Evolutionary conservation across 345 rosid species (phyloP).

Genomic region (Anacardium occidentale): DNA sequence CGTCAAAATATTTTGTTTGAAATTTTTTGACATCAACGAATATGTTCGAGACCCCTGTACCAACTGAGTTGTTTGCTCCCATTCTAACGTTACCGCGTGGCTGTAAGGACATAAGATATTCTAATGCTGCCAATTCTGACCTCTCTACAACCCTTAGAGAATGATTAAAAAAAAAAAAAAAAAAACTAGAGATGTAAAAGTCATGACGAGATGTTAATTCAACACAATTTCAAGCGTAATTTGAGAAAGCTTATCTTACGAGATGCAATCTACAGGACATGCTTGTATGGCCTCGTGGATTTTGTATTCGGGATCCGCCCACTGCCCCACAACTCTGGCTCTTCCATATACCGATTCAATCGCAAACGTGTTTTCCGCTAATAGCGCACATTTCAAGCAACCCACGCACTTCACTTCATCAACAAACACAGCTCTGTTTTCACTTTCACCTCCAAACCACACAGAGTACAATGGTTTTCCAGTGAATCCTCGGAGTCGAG

Average conservation of each 20-base stretch:
- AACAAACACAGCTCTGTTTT: conserved; percentile 77
- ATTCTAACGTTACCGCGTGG: conserved; percentile 85
- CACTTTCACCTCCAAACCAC: conserved; percentile 78
- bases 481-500: conserved; percentile 67
- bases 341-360: conserved; percentile 73
- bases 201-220: no score
- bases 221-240: no score
- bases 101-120: conserved; percentile 87
- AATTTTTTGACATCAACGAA: conserved; percentile 84
- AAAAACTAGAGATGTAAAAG: not conserved
- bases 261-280: conserved; percentile 86
- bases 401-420: conserved; percentile 93
- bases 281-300: conserved; percentile 72
- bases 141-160: conserved; percentile 68
- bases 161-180: no score
- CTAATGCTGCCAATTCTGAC: conserved; percentile 78
- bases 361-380: conserved; percentile 79
- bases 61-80: conserved; percentile 57
- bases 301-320: conserved; percentile 86
- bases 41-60: conserved; percentile 65
- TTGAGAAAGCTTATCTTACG: conserved; percentile 51
- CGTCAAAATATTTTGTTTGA: conserved; percentile 42
- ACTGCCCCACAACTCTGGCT: conserved; percentile 88
- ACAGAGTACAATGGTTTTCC: conserved; percentile 74
- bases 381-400: conserved; percentile 86